Conservation (phyloP, 2,329 filamentous ascomycete species). For the Pseudopithomyces chartarum region DNA sequence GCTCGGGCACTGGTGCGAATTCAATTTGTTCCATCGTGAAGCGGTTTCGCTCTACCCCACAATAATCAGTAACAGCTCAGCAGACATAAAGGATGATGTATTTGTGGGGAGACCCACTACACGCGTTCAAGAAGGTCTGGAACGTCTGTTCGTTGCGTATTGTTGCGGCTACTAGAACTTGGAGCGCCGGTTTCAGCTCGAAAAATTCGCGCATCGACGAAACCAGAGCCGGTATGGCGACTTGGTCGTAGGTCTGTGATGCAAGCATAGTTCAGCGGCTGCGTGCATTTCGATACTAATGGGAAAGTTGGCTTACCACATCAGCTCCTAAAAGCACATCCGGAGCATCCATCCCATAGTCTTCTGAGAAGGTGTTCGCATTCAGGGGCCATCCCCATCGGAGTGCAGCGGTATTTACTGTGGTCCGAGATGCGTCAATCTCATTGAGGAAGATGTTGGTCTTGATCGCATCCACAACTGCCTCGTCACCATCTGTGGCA, state of each 20-base stretch:
- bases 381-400: constrained; percentile 68
- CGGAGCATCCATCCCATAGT: constrained; percentile 51
- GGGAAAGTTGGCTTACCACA: constrained; percentile 54
- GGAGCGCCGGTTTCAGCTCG: constrained; percentile 58
- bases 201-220: constrained; percentile 68
- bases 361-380: constrained; percentile 62
- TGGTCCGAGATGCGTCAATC: constrained; percentile 51
- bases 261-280: constrained; percentile 11
- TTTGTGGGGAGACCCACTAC: constrained; percentile 52
- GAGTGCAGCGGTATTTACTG: constrained; percentile 59
- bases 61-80: constrained; percentile 40
- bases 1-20: constrained; percentile 36
- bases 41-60: constrained; percentile 46
- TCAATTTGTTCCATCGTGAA: constrained; percentile 40
- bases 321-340: constrained; percentile 77
- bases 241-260: constrained; percentile 69
- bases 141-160: constrained; percentile 74
- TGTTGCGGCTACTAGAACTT: constrained; percentile 71
- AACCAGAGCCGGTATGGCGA: constrained; percentile 66
- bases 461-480: constrained; percentile 69
- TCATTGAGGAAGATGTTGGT: constrained; percentile 73
- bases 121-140: constrained; percentile 64
- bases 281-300: not conserved
- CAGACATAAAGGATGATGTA: constrained; percentile 24
- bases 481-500: constrained; percentile 75